Base-by-base conservation (phyloP, 495 filamentous ascomycete species). In the Neurospora sp. region DNA sequence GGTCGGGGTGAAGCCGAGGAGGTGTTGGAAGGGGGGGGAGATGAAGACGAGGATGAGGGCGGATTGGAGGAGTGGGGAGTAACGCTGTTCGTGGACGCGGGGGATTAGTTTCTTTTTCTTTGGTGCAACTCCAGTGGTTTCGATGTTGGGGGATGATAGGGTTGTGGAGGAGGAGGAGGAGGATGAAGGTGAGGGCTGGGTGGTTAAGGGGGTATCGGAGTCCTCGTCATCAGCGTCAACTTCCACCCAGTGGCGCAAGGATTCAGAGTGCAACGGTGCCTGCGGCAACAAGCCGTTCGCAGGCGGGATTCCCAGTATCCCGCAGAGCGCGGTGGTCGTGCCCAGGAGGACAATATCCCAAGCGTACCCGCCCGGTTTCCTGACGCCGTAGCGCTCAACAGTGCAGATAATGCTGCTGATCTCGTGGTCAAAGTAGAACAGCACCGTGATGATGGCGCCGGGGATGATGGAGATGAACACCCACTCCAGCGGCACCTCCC, bases 391-490 rank as follows among this genome's bases (percentile, higher is more conserved):
- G 20, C 89, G 86, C 23, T 89, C 85, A 71, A 91, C 86, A 0
- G 90, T 92, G 76, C 90, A 91, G 69, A 92, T 92, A 72, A 92
- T 92, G n/a, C 89, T 92, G 77, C 88, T 91, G 35, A 92, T 89
- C 76, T 92, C 90, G 71, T 92, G 91, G 72, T 92, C 90, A 75
- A 92, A 92, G 82, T 91, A 92, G 83, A 92, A 92, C 0, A 92
- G 85, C 0, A 89, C 82, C 2, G 90, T 92, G 72, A 92, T 90
- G 74, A 92, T 91, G 18, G 88, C 77, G 0, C 90, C 90, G 0
- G 90, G 90, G 3, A 92, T 80, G 9, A 92, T 87, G 48, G 91
- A 87, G 39, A 85, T 86, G 76, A 92, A 88, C 6, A 91, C 84
- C 91, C 91, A 92, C 9, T 73, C 75, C 0, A 88, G 80, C 2